Base-by-base conservation (phyloP, 2,329 filamentous ascomycete genomes). In the Pseudohalonectria lignicola region DNA sequence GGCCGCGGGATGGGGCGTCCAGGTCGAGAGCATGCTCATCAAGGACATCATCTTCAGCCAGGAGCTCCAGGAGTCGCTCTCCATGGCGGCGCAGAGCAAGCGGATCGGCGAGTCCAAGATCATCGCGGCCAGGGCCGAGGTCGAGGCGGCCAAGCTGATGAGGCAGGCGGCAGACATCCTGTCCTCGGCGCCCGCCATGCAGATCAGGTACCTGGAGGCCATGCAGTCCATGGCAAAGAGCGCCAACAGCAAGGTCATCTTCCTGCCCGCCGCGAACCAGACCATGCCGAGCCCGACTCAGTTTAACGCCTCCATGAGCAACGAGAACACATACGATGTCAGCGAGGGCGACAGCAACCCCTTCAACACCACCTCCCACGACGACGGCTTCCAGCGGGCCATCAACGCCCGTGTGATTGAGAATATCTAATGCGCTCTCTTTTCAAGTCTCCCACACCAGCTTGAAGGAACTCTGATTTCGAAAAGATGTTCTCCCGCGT, bases 161-260 rank as follows among this genome's bases (percentile, higher is more conserved):
- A 76, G 82, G 53, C 79, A 92, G 64, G 90, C 92, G 28, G 92
- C 92, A 59, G 90, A 98, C 56, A 95, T 96, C 49, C 63, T 98
- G 36, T 85, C 78, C 45, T 86, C 79, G 13, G 90, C 90, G 0
- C 92, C 92, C 3, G 92, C 92, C 49, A 98, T 98, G 92, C 88
- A 95, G 66, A 94, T 94, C 66, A 73, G 88, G 48, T 96, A 96
- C 61, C 82, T 98, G 48, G 92, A 98, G 66, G 88, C 92, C 4
- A 96, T 96, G 90, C 92, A 96, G 60, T 76, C 86, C 31, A 98
- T 98, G 90, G 92, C 92, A 51, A 96, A 95, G 74, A 76, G 77
- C 0, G 86, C 87, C 34, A 93, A 87, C 62, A 75, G 71, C 61
- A 93, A 93, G 65, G 82, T 92, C 52, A 88, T 90, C 50, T 90